Conservation (phyloP, 768 basidiomycete genomes). For the Coprinellus micaceus region DNA sequence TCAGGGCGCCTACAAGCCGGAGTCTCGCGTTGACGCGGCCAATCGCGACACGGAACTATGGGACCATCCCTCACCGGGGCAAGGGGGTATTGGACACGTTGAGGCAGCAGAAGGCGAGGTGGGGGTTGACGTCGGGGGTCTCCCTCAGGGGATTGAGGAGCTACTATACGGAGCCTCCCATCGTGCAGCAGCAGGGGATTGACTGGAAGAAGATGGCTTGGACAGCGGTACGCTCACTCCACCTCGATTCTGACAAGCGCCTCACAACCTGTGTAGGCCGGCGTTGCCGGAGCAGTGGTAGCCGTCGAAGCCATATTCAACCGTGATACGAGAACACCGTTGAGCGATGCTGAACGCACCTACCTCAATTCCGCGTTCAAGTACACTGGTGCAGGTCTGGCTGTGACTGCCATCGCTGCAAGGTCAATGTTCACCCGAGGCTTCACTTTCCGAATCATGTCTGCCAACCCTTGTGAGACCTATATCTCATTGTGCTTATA, state of each 20-base stretch:
- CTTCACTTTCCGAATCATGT: constrained; percentile 68
- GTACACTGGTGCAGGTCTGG: constrained; percentile 79
- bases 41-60: constrained; percentile 17
- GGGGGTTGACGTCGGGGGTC: constrained; percentile 17
- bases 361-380: constrained; percentile 76
- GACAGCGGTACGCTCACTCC: constrained; percentile 27
- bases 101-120: constrained; percentile 22
- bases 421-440: constrained; percentile 72
- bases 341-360: constrained; percentile 58
- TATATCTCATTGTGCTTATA: not conserved
- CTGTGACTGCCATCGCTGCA: constrained; percentile 74
- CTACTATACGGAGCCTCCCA: constrained; percentile 41
- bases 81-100: constrained; percentile 25
- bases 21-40: not conserved
- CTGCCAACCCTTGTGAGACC: constrained; percentile 80
- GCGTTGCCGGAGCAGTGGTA: constrained; percentile 69
- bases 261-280: constrained; percentile 43
- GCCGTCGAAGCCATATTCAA: constrained; percentile 66
- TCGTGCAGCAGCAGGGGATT: constrained; percentile 30
- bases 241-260: constrained; percentile 30
- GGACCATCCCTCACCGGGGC: constrained; percentile 18
- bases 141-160: constrained; percentile 37
- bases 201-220: constrained; percentile 31
- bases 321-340: constrained; percentile 69
- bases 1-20: not conserved